Base-by-base conservation (phyloP, 495 filamentous ascomycete species). In the Polyplosphaeria fusca region DNA sequence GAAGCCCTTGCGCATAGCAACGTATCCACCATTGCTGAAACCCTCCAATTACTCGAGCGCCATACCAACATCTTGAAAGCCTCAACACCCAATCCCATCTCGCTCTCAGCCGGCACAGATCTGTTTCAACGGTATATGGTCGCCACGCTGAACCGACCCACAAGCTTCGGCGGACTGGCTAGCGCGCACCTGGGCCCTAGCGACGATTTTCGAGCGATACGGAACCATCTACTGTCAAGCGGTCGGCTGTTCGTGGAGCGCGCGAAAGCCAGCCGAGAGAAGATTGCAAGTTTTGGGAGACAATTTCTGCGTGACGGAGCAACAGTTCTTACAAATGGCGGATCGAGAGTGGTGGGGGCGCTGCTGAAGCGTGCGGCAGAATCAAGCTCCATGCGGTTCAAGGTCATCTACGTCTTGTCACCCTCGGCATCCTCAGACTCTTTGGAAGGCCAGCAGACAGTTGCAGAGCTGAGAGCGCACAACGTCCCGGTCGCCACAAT, bases 61-160 rank as follows among this genome's bases (percentile, higher is more conserved):
- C 84, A 89, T 54, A 89, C 88, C 55, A 70, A 76, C 7, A 81
- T 83, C 59, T 79, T 98, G 55, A 89, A 89, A 70, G 73, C 75
- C 49, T 78, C 83, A 13, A 83, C 91, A 38, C 76, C 87, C 2
- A 97, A 98, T 72, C 87, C 91, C 13, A 89, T 97, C 59, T 86
- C 91, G 23, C 79, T 96, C 19, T 89, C 87, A 28, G 93, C 94
- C 45, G 93, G 93, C 63, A 95, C 92, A 63, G 91, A 96, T 70
- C 80, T 96, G 53, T 97, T 97, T 76, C 90, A 93, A 70, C 84
- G 90, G 66, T 98, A 92, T 72, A 82, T 98, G 42, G 86, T 95
- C 53, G 82, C 79, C 38, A 82, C 82, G 35, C 72, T 86, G 63
- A 80, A 85, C 64, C 69, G 79, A 18, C 80, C 81, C 2, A 35